These are phyloP conservation scores for Ceriops decandra DNA, from an alignment of 345 rosid species.

Conservation along the genomic window DNA sequence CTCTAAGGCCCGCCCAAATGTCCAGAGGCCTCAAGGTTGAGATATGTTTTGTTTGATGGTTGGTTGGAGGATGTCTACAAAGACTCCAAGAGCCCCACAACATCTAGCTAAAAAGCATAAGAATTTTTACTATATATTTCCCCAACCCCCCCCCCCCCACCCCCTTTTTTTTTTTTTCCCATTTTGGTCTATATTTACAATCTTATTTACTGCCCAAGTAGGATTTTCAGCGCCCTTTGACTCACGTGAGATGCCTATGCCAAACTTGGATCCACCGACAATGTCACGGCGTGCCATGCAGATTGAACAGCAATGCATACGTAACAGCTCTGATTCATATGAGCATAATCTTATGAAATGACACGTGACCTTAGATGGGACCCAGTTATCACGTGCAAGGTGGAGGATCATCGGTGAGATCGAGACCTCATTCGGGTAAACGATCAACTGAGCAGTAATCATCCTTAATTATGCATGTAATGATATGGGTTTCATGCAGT, in stretches of 20 bases:
- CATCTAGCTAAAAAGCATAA: not conserved
- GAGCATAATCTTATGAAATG: not conserved
- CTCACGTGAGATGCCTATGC: constrained; percentile 8
- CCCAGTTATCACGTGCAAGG: not conserved
- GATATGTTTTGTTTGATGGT: not conserved
- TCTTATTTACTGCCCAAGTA: not conserved
- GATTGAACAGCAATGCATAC: too few species aligned
- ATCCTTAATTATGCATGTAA: not conserved
- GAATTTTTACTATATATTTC: not conserved
- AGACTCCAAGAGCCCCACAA: not conserved
- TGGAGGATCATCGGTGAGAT: not conserved
- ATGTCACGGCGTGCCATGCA: not conserved
- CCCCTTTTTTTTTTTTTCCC: too few species aligned
- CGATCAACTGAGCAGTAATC: not conserved
- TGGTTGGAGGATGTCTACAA: not conserved
- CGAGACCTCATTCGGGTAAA: not conserved
- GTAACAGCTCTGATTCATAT: too few species aligned
- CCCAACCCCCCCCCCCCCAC: too few species aligned
- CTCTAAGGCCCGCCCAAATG: not conserved
- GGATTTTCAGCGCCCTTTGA: not conserved
- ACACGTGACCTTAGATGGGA: not conserved
- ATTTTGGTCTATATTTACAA: too few species aligned
- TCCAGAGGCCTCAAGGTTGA: not conserved
- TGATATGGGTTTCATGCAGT: too few species aligned
- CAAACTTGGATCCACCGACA: constrained; percentile 1